Evolutionary conservation across 148 eudicot genomes (phyloP), one percentile per base, ranked within the genome.

Genomic region (Nepenthes mirabilis): DNA sequence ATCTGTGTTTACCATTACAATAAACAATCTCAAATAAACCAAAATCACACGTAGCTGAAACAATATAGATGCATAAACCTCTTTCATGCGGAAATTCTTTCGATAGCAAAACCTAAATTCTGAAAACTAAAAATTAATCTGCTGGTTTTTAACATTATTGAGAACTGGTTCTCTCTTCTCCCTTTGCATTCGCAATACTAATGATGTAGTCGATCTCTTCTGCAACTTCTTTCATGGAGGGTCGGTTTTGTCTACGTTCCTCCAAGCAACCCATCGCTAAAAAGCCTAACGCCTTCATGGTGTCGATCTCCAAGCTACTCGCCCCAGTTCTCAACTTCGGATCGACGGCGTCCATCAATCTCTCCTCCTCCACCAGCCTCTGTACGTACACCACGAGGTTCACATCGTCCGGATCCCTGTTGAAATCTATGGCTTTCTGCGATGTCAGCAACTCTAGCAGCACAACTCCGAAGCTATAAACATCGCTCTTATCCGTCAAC

Each of bases 401-500:
- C 56, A 91, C 97, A 67, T 91, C 97, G 36, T 91, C 97, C 0
- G 83, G 65, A 0, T 70, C 83, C 58, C 97, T 68, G 33, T 67
- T 81, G 55, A 85, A 85, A 59, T 88, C 96, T 2, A 85, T 83
- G 0, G 94, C 94, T 62, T 80, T 88, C 45, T 85, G 90, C 4
- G 94, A 88, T 36, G 97, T 88, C 55, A 91, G 37, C 14, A 91
- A 75, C 82, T 91, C 96, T 68, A 88, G 59, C 67, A 91, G 55
- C 34, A 91, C 97, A 2, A 88, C 88, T 2, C 97, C 96, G 9
- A 87, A 87, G 62, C 97, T 87, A 35, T 87, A 84, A 2, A 84
- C 95, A 34, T 87, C 95, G 37, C 97, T 90, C 70, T 84, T 90
- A 50, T 90, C 97, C 1, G 91, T 86, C 63, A 90, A 53, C 32